Percentiles rank a stretch among this genome's conserved stretches.
Evolutionary conservation across 2,329 filamentous ascomycete species (phyloP).

Genomic region (Colletotrichum ledebouriae): DNA sequence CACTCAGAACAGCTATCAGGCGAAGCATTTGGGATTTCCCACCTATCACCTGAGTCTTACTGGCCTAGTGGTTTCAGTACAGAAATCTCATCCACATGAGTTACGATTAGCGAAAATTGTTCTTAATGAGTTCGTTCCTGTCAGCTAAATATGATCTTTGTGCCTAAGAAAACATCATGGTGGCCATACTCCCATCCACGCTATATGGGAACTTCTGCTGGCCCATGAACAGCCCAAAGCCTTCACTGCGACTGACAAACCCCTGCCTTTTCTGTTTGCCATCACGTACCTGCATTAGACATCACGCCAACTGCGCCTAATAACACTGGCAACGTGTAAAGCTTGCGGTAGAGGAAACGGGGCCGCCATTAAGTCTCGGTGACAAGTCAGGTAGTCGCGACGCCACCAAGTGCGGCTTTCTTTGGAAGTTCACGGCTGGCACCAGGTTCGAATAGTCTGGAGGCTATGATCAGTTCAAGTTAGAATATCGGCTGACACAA

Average conservation of each 20-base stretch:
- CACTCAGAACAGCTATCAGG: slow-evolving; percentile 19
- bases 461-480: slow-evolving; percentile 17
- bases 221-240: background rate
- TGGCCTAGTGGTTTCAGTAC: background rate
- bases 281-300: slow-evolving; percentile 25
- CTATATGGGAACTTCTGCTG: no score
- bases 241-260: background rate
- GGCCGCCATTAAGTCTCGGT: background rate
- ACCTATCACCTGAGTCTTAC: slow-evolving; percentile 21
- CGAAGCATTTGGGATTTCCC: background rate
- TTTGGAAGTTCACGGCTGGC: background rate
- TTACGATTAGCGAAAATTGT: no score
- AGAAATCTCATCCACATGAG: no score
- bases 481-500: slow-evolving; percentile 29
- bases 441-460: slow-evolving; percentile 15
- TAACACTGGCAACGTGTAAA: slow-evolving; percentile 2
- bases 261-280: slow-evolving; percentile 1
- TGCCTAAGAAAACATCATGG: no score
- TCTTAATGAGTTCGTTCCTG: no score
- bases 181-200: no score
- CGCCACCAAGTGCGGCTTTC: slow-evolving; percentile 9
- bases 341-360: no score
- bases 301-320: slow-evolving; percentile 11
- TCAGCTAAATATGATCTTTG: no score
- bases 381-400: background rate